Base-by-base conservation (phyloP, 1,284 basidiomycete species). In the Phellinidium pouzarii region DNA sequence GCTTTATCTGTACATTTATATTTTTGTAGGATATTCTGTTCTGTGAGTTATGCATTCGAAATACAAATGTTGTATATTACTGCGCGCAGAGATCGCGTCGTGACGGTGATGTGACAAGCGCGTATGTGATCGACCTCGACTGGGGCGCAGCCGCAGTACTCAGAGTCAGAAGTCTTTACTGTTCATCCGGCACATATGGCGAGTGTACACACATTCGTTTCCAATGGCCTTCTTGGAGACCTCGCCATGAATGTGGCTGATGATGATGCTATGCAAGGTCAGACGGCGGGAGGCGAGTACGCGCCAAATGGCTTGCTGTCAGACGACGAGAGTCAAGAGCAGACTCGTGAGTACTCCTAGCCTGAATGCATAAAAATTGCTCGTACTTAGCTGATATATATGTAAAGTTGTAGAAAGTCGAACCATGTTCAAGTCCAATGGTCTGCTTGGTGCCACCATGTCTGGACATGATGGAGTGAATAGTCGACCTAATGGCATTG, bases 281-380 rank as follows among this genome's bases (percentile, higher is more conserved):
- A 46, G n/a, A 3, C 22, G 20, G 26, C 17, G 4, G 34, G 8
- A n/a, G 27, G 20, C 22, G 27, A 9, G 17, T 52, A 41, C 44
- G 34, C 29, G 43, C 29, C 47, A 22, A 45, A 50, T 40, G 48
- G 48, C 4, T 40, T 54, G 34, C 23, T 54, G 26, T 43, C 25
- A 6, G 46, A 49, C 4, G 25, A 23, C 41, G 40, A 44, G 7
- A 44, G 19, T 19, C 46, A 53, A 29, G 50, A 52, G 43, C 26
- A 46, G 27, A 47, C 44, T 37, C 27, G 51, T 52, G 27, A 37
- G 44, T 19, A 34, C 8, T 40, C n/a, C n/a, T 19, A 17, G 19
- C 3, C 37, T 40, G 14, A 7, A 11, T 40, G 37, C 37, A 3
- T 31, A 31, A 12, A 12, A 31, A 7, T 20, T 17, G n/a, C 7